These are phyloP conservation scores for Saccharum hybrid DNA, from an alignment of 202 grass and related monocot genomes.

Conservation along the genomic window DNA sequence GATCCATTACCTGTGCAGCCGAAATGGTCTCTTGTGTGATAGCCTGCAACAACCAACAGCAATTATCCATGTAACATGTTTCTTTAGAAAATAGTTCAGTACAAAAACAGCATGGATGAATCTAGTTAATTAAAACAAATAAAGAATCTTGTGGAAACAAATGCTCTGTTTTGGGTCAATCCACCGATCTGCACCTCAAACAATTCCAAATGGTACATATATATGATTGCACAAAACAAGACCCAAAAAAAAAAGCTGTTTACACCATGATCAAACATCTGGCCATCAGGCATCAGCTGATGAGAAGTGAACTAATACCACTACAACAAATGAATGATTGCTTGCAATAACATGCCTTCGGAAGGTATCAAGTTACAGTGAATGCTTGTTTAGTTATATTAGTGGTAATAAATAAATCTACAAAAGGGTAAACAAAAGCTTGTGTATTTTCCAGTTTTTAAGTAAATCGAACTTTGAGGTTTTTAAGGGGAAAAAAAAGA, in stretches of 20 bases:
- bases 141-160: background rate
- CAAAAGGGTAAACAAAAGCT: background rate
- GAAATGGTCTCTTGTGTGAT: constrained; percentile 14
- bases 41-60: constrained; percentile 35
- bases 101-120: background rate
- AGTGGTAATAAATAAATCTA: background rate
- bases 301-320: background rate
- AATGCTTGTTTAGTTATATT: background rate
- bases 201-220: background rate
- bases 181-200: background rate
- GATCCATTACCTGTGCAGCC: too few relatives aligned
- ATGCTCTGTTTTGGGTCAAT: background rate
- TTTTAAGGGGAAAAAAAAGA: too few relatives aligned
- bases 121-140: background rate
- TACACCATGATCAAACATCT: constrained; percentile 15
- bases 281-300: background rate
- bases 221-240: background rate
- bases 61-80: constrained; percentile 28
- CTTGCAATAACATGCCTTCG: background rate
- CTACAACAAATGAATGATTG: background rate
- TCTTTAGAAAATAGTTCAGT: background rate
- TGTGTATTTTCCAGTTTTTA: background rate
- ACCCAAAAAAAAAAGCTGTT: background rate
- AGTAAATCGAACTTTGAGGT: background rate
- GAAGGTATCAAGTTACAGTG: background rate